Evolutionary conservation across 2,329 filamentous ascomycete genomes (phyloP), one percentile per base, ranked within the genome.

Genomic region (Passalora sequoiae): DNA sequence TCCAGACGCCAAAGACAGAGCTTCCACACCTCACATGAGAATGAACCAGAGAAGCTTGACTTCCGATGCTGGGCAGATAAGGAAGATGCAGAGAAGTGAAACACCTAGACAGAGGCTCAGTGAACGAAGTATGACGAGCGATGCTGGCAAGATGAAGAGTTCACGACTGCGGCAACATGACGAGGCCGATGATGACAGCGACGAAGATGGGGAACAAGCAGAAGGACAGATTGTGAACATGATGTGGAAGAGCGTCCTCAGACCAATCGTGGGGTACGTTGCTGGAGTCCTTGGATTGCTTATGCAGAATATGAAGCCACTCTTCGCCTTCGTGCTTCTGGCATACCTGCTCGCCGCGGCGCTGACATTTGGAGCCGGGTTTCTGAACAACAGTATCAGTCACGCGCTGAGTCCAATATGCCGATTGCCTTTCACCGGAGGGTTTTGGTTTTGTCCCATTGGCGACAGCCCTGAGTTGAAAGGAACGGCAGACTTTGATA

Each of bases 401-500:
- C 67, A 74, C 7, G 80, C 82, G 0, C 63, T 89, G 2, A 80
- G 81, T 1, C 84, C 85, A 0, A 54, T 89, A 15, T 89, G 86
- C 58, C 74, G 76, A 15, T 67, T 91, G 2, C 86, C 86, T 0
- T 83, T 83, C 22, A 73, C 69, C 2, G 77, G 78, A 4, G 69
- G 75, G 46, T 67, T 88, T 1, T 76, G 83, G 0, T 84, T 86
- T 55, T 89, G 85, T 51, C 50, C 61, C 31, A 19, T 32, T 1
- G 17, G 27, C 3, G 46, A 31, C 5, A 29, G 37, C 6, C 43
- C 50, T 2, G 57, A 60, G 29, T 21, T 60, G 10, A 46, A 60
- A 53, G 51, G 64, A 43, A 55, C 60, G 4, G 61, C 82, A 32
- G 81, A 89, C 56, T 91, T 91, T 53, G 81, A 87, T 50, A 77